Conservation (phyloP, 495 filamentous ascomycete genomes). For the Halenospora varia region DNA sequence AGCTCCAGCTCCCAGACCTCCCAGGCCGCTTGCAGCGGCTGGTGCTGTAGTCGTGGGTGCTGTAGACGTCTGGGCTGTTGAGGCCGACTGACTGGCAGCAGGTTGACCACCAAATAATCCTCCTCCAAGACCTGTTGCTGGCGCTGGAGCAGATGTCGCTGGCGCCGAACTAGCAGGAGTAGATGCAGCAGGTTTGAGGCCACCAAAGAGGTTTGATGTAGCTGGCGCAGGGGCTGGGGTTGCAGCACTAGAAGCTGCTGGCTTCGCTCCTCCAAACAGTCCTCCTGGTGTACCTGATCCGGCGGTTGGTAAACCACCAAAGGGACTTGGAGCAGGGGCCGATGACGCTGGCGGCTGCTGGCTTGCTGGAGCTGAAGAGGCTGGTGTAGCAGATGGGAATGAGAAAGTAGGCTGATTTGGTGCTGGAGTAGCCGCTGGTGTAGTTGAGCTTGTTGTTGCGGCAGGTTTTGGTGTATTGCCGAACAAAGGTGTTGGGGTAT, state of each 20-base stretch:
- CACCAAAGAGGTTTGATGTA: background rate
- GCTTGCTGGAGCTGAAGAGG: background rate
- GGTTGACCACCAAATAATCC: constrained; percentile 2
- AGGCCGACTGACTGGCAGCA: constrained; percentile 1
- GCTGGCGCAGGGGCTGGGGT: constrained; percentile 3
- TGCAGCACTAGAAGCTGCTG: constrained; percentile 2
- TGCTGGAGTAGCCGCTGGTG: background rate
- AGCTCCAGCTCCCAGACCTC: background rate
- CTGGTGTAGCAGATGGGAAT: background rate
- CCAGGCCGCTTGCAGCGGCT: too few relatives aligned
- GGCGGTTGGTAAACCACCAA: background rate
- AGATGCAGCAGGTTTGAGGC: constrained; percentile 1
- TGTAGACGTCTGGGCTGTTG: too few relatives aligned
- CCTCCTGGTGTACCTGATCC: too few relatives aligned
- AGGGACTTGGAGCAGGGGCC: background rate
- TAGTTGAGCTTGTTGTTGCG: background rate
- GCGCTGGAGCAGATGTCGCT: constrained; percentile 8
- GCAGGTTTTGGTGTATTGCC: constrained; percentile 13
- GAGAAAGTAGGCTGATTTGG: background rate
- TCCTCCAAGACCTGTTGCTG: constrained; percentile 1
- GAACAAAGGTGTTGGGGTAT: constrained; percentile 3
- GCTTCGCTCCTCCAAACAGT: constrained; percentile 2
- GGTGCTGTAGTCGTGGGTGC: too few relatives aligned
- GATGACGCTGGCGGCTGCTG: background rate
- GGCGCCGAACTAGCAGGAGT: background rate